Evolutionary conservation across 306 rosid genomes (phyloP), one percentile per base, ranked within the genome.

Genomic region (Begonia masoniana): DNA sequence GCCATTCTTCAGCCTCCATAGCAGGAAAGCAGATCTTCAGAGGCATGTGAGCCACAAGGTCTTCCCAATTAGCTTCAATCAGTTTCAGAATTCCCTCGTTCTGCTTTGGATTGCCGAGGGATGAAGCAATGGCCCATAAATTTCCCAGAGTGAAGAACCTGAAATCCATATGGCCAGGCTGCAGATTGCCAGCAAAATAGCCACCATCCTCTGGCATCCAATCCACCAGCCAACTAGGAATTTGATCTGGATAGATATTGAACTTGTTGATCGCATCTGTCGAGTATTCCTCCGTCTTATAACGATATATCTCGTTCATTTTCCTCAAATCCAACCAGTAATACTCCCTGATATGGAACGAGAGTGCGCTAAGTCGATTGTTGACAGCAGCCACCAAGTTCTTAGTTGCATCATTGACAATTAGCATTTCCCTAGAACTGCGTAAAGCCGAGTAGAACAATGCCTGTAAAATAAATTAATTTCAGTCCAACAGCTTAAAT

Each of bases 111-210:
- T 86, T 75, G 10, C 97, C 97, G 47, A 84, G 66, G 61, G 97
- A 88, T 7, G 97, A 82, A 46, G 84, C 76, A 62, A 88, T 79
- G 52, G 95, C 23, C 97, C 97, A 88, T 50, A 88, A 93, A 62
- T 88, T 88, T 67, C 97, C 97, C 3, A 84, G 88, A 10, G 87
- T 79, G 60, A 88, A 88, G 59, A 88, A 88, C 72, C 95, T 82
- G 7, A 88, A 88, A 71, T 88, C 97, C 97, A 88, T 84, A 72
- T 88, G 97, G 46, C 88, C 97, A 66, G 97, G 93, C 64, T 84
- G 97, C 52, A 88, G 72, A 68, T 88, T 88, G 45, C 97, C 97
- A 47, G 84, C 84, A 68, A 88, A 77, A 67, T 84, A 88, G 57
- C 97, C 97, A 54, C 95, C 95, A 56, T 88, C 79, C 42, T 82